These are phyloP conservation scores for Cicer pinnatifidum DNA, from an alignment of 306 rosid species.

Conservation along the genomic window DNA sequence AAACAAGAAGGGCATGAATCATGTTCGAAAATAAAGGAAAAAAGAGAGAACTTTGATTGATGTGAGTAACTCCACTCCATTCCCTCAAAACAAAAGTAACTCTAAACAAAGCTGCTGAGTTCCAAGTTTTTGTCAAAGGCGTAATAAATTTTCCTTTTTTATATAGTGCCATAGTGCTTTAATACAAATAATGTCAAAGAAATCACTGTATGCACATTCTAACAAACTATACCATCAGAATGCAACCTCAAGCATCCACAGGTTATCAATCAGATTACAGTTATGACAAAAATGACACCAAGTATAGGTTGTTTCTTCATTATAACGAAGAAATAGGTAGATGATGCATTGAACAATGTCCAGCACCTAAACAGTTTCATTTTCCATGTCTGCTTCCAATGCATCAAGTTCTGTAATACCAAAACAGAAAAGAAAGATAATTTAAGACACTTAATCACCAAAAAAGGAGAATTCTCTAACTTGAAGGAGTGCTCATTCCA, in stretches of 20 bases:
- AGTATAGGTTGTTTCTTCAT: background rate
- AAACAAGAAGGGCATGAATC: background rate
- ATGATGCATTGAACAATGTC: background rate
- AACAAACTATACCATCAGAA: constrained; percentile 4
- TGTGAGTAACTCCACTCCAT: no score
- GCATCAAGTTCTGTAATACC: constrained; percentile 83
- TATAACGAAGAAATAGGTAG: no score
- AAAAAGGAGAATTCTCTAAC: constrained; percentile 2
- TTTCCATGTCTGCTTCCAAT: constrained; percentile 89
- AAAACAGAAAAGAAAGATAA: background rate
- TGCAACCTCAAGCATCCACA: constrained; percentile 7
- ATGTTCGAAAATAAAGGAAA: background rate
- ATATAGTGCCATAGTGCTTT: background rate
- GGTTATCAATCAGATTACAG: background rate
- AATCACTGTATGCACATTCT: background rate
- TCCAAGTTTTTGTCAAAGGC: constrained; percentile 11
- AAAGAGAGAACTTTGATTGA: background rate
- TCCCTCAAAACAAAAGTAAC: background rate
- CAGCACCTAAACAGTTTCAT: constrained; percentile 56
- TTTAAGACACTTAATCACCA: background rate
- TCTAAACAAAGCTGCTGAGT: background rate
- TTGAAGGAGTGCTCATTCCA: background rate
- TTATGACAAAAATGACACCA: background rate
- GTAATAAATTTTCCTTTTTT: background rate
- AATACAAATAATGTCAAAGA: constrained; percentile 31